Percentiles rank a stretch among this genome's conserved stretches.
phyloP scores from a whole-genome alignment of 2,329 filamentous ascomycete species.

The Pestalotiopsis sp. region DNA sequence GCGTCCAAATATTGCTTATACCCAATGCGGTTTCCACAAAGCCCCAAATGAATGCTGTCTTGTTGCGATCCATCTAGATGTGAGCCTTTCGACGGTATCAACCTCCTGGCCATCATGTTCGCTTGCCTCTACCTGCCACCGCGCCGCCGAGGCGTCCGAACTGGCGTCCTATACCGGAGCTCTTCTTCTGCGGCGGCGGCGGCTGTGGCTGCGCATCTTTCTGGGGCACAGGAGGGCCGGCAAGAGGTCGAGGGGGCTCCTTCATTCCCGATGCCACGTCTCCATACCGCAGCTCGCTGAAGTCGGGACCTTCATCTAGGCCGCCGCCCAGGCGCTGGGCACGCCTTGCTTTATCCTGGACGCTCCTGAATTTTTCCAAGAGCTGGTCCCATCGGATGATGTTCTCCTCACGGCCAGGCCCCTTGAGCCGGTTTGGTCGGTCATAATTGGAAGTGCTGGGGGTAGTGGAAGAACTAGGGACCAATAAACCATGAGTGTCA shows the following conservation, averaged over 20 bases:
- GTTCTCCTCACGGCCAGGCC: constrained; percentile 70
- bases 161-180: constrained; percentile 66
- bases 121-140: constrained; percentile 65
- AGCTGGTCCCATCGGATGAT: constrained; percentile 91
- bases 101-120: constrained; percentile 39
- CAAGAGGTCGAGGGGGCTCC: constrained; percentile 34
- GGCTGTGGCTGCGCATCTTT: constrained; percentile 50
- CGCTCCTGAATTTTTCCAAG: constrained; percentile 89
- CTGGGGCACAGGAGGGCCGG: constrained; percentile 44
- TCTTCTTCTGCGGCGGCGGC: constrained; percentile 57
- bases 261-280: constrained; percentile 41
- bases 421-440: constrained; percentile 75
- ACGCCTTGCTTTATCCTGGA: constrained; percentile 83
- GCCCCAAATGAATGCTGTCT: background rate
- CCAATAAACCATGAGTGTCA: constrained; percentile 36
- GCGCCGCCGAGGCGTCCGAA: constrained; percentile 74
- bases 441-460: constrained; percentile 64
- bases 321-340: constrained; percentile 63
- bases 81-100: background rate
- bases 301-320: constrained; percentile 47
- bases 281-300: constrained; percentile 44
- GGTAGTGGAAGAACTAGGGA: constrained; percentile 47
- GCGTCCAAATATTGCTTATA: background rate
- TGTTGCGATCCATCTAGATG: background rate
- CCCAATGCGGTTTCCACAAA: constrained; percentile 4